Conservation (phyloP, 148 eudicot genomes). For the Agrostemma githago region DNA sequence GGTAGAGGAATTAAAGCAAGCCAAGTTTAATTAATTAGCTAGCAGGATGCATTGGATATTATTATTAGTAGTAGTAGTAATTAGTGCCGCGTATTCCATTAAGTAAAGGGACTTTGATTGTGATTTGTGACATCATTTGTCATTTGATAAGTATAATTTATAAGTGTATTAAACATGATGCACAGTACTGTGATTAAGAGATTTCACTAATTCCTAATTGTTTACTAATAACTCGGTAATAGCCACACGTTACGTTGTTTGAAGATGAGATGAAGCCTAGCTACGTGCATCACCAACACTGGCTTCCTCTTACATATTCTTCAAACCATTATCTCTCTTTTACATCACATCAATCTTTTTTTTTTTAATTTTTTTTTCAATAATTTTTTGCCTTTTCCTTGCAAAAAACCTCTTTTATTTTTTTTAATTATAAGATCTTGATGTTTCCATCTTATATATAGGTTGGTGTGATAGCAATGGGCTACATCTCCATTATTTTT, state of each 20-base stretch:
- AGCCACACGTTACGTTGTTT: background rate
- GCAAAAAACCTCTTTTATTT: background rate
- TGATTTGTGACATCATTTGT: background rate
- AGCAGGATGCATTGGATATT: too few species aligned
- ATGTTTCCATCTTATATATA: too few species aligned
- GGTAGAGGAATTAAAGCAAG: too few species aligned
- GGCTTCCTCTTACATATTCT: background rate
- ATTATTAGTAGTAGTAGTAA: background rate
- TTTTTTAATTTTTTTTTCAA: too few species aligned
- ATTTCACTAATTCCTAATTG: background rate
- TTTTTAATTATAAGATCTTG: too few species aligned
- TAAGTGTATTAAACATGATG: background rate
- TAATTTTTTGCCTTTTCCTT: background rate
- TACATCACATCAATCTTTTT: background rate
- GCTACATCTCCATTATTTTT: background rate
- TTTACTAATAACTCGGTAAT: background rate
- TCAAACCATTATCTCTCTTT: background rate
- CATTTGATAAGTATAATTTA: too few species aligned
- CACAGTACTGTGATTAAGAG: background rate
- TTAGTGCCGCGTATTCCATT: background rate
- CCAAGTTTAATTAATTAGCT: too few species aligned
- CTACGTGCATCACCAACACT: background rate
- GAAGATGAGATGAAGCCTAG: background rate
- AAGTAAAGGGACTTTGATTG: too few species aligned
- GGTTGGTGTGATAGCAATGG: background rate